Evolutionary conservation across 1,284 basidiomycete species (phyloP), one percentile per base, ranked within the genome.

Genomic region (Ceratobasidium sp.): DNA sequence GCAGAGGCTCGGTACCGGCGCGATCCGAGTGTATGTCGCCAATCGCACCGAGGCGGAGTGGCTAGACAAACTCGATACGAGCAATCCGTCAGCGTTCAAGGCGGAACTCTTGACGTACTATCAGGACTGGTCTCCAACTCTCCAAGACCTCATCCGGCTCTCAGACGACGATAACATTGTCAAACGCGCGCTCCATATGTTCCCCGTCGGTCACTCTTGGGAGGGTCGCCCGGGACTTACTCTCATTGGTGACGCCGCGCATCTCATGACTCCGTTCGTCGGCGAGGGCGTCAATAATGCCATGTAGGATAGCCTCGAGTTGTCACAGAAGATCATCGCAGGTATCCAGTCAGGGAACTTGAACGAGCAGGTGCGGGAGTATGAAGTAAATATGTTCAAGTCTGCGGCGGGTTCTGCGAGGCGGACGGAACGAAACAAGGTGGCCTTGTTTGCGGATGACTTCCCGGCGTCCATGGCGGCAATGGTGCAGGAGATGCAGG

Each of bases 201-300:
- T 77, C 64, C 75, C 77, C 41, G 72, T 78, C 6, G 76, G 78
- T 5, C 50, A 79, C 6, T 76, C 14, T 9, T 82, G 81, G 80
- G 64, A 67, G 4, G 44, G 19, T 29, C 60, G 22, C 11, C 59
- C 59, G 60, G 60, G 62, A 24, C 41, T 69, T 14, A 80, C 80
- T 24, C 69, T 84, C 19, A 72, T 84, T 29, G 86, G 86, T 1
- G 86, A 87, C 75, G 85, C 86, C 3, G 86, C 85, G 5, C 86
- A 87, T 76, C 78, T 86, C 22, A 87, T 87, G 85, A 81, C 83
- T 4, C 85, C 84, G 5, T 86, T 84, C 75, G 82, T 82, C 0
- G 85, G 86, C 1, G 84, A 84, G 19, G 86, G 86, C 1, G 85
- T 84, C 14, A 87, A 87, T 73, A 79, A 80, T 15, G 81, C 80